These are phyloP conservation scores for Chrysoporthe puriensis DNA, from an alignment of 2,329 filamentous ascomycete species.

Conservation along the genomic window DNA sequence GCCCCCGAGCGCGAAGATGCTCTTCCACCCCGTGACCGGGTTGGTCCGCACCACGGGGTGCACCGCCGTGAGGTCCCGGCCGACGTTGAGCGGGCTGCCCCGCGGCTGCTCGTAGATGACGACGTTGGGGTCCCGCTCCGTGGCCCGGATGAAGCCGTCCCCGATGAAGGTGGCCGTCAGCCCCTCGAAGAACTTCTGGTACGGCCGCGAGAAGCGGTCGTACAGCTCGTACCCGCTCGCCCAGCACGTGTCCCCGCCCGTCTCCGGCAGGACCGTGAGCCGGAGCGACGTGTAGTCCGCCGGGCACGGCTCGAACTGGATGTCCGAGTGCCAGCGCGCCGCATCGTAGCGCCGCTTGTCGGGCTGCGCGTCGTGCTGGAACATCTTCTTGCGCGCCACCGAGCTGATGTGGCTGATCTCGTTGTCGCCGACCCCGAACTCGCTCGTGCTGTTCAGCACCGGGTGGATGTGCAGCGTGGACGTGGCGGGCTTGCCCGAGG, in stretches of 20 bases:
- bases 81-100: constrained; percentile 33
- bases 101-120: constrained; percentile 40
- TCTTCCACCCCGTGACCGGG: constrained; percentile 37
- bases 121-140: constrained; percentile 35
- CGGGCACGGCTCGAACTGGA: constrained; percentile 62
- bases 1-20: constrained; percentile 34
- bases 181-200: constrained; percentile 55
- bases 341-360: constrained; percentile 37
- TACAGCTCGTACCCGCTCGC: constrained; percentile 65
- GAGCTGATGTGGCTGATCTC: constrained; percentile 52
- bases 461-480: constrained; percentile 54
- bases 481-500: constrained; percentile 51
- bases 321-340: constrained; percentile 55
- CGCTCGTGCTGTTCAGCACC: constrained; percentile 44
- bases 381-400: constrained; percentile 40
- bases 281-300: constrained; percentile 65
- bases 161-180: constrained; percentile 53
- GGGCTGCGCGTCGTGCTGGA: constrained; percentile 31
- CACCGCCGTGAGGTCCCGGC: constrained; percentile 31
- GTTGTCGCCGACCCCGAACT: constrained; percentile 44
- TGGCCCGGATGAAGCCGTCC: constrained; percentile 43
- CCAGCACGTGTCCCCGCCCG: constrained; percentile 63
- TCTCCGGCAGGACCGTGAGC: constrained; percentile 57
- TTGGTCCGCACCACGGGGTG: constrained; percentile 37
- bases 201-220: constrained; percentile 55